phyloP scores from a whole-genome alignment of 805 yeast species.

The Scheffersomyces stipitis region DNA sequence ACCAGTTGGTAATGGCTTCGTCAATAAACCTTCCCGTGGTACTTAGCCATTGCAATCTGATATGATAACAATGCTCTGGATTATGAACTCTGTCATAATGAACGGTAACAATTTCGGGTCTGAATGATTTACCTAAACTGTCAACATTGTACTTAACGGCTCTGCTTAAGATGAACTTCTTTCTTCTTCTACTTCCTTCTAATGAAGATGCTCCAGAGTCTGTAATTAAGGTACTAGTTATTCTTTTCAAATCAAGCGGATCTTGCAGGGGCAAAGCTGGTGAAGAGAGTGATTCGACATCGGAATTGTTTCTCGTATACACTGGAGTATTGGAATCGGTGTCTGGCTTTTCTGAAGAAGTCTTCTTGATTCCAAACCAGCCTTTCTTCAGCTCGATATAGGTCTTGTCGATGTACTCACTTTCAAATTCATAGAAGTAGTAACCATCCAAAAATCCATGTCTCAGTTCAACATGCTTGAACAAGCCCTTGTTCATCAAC shows the following conservation, averaged over 20 bases:
- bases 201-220: constrained; percentile 21
- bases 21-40: constrained; percentile 85
- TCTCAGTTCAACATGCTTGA: constrained; percentile 78
- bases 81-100: constrained; percentile 92
- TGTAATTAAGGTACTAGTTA: constrained; percentile 9
- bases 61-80: constrained; percentile 92
- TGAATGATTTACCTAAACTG: constrained; percentile 64
- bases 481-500: constrained; percentile 68
- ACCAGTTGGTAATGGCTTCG: constrained; percentile 73
- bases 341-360: constrained; percentile 1
- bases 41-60: constrained; percentile 89
- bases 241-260: constrained; percentile 18
- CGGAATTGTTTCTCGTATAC: constrained; percentile 25
- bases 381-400: constrained; percentile 19
- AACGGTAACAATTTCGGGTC: constrained; percentile 75
- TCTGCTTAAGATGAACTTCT: constrained; percentile 61
- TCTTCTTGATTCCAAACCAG: constrained; percentile 34
- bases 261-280: constrained; percentile 20
- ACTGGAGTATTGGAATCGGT: constrained; percentile 4
- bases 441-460: constrained; percentile 92
- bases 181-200: constrained; percentile 23
- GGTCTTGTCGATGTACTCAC: constrained; percentile 47
- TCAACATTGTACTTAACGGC: constrained; percentile 73
- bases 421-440: constrained; percentile 74
- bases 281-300: constrained; percentile 26